A percentile compares a stretch with the other conserved stretches of the same genome.
phyloP scores from a whole-genome alignment of 176 grass and related monocot genomes.

The Triticum turgidum region DNA sequence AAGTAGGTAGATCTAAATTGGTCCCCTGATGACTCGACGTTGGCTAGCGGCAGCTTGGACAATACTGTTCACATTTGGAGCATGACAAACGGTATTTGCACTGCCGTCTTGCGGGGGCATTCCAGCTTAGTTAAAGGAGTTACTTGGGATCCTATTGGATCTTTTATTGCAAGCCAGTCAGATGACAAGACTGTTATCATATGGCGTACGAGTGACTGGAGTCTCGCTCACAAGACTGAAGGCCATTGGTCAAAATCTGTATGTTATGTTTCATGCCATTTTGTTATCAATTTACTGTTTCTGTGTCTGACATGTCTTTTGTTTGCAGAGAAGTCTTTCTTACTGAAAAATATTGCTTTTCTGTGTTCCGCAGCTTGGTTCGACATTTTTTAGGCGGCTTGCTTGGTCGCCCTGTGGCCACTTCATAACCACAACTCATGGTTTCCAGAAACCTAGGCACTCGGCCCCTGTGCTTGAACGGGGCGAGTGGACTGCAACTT shows the following conservation, averaged over 20 bases:
- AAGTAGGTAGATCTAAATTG: conserved; percentile 99
- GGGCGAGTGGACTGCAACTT: conserved; percentile 97
- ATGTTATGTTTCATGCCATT: conserved; percentile 35
- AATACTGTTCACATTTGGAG: conserved; percentile 98
- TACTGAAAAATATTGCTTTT: conserved; percentile 26
- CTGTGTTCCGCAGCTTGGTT: conserved; percentile 70
- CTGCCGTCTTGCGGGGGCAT: conserved; percentile 91
- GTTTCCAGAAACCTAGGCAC: conserved; percentile 97
- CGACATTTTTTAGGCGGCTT: conserved; percentile 95
- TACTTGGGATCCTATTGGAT: conserved; percentile 98
- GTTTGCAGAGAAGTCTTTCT: conserved; percentile 21
- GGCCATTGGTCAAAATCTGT: conserved; percentile 98
- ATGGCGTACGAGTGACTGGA: conserved; percentile 98
- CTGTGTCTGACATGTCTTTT: conserved; percentile 10
- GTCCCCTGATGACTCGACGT: conserved; percentile 88
- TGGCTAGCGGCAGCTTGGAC: conserved; percentile 93
- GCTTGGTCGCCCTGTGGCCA: conserved; percentile 97
- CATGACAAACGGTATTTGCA: conserved; percentile 87
- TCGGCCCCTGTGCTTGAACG: conserved; percentile 95
- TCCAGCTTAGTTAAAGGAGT: conserved; percentile 98
- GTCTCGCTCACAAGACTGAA: conserved; percentile 90
- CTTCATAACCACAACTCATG: conserved; percentile 97
- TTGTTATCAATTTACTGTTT: conserved; percentile 11
- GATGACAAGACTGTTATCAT: conserved; percentile 97
- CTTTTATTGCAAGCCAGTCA: conserved; percentile 94